Percentiles rank a stretch among this genome's conserved stretches.
Evolutionary conservation across 2,329 filamentous ascomycete genomes (phyloP).

Genomic region (Cryphonectria parasitica): DNA sequence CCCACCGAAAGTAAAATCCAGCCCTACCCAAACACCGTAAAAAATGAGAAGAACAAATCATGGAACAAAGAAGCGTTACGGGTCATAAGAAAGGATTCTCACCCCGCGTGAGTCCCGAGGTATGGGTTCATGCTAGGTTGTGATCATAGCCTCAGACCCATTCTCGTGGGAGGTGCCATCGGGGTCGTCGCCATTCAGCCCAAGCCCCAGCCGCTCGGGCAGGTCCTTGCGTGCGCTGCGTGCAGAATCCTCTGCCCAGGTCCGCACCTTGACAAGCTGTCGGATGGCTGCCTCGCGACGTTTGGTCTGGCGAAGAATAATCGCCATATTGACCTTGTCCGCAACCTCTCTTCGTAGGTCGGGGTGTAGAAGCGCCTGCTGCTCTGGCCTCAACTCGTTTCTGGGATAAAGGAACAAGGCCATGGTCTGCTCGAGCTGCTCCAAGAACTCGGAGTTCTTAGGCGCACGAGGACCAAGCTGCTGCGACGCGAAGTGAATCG

Average conservation of each 20-base stretch:
- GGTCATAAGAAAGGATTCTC: background rate
- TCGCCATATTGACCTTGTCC: conserved; percentile 84
- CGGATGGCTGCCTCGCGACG: conserved; percentile 81
- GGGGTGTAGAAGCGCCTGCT: conserved; percentile 78
- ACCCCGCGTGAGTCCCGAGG: background rate
- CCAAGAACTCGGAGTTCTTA: conserved; percentile 77
- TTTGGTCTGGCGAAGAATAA: conserved; percentile 73
- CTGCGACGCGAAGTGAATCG: conserved; percentile 83
- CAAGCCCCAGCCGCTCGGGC: conserved; percentile 46
- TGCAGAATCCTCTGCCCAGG: conserved; percentile 78
- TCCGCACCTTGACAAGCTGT: conserved; percentile 77
- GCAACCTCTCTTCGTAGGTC: conserved; percentile 83
- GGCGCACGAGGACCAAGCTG: conserved; percentile 87
- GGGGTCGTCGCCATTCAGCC: conserved; percentile 43
- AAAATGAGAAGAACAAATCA: background rate
- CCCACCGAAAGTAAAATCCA: conserved; percentile 20
- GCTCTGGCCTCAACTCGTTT: conserved; percentile 75
- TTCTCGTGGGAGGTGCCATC: conserved; percentile 41
- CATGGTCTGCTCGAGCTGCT: conserved; percentile 91
- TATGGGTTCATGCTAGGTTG: conserved; percentile 42
- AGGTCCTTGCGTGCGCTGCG: conserved; percentile 47
- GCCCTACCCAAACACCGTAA: conserved; percentile 20
- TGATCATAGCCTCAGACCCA: conserved; percentile 57
- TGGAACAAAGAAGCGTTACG: background rate
- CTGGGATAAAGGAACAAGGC: conserved; percentile 84